phyloP scores from a whole-genome alignment of 768 basidiomycete genomes.

The Pulveroboletus sp. region DNA sequence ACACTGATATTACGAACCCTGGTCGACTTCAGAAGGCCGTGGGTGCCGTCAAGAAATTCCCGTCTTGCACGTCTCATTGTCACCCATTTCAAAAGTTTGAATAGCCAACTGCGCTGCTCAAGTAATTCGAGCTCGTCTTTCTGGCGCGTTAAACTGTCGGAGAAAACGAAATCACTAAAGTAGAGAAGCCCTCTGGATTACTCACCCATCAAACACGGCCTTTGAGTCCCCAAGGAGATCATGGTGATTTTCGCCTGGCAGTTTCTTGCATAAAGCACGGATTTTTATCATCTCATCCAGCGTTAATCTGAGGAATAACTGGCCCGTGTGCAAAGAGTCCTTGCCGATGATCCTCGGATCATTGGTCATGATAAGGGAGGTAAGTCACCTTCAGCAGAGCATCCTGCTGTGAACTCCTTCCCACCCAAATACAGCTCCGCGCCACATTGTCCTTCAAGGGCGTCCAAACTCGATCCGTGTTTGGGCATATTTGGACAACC shows the following conservation, averaged over 20 bases:
- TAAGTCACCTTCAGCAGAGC: not conserved
- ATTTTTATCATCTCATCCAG: conserved; percentile 10
- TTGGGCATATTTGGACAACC: too few relatives aligned
- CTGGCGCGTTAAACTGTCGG: not conserved
- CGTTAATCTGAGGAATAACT: conserved; percentile 5
- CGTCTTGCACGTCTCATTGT: not conserved
- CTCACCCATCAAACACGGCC: conserved; percentile 2
- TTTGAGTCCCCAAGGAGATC: not conserved
- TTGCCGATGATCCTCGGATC: not conserved
- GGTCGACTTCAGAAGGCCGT: not conserved
- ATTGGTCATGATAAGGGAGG: conserved; percentile 5
- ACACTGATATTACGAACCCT: not conserved
- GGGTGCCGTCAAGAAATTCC: not conserved
- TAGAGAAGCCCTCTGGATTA: not conserved
- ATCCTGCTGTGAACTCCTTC: too few relatives aligned
- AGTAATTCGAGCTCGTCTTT: not conserved
- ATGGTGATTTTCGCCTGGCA: not conserved
- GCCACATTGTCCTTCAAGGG: too few relatives aligned
- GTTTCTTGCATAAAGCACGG: not conserved
- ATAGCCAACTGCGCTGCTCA: not conserved
- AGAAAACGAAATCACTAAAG: not conserved
- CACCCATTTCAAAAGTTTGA: not conserved
- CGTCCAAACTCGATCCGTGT: too few relatives aligned
- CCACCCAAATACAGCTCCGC: too few relatives aligned
- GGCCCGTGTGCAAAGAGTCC: not conserved